phyloP scores from a whole-genome alignment of 768 basidiomycete genomes.

The Tulasnella sp. region DNA sequence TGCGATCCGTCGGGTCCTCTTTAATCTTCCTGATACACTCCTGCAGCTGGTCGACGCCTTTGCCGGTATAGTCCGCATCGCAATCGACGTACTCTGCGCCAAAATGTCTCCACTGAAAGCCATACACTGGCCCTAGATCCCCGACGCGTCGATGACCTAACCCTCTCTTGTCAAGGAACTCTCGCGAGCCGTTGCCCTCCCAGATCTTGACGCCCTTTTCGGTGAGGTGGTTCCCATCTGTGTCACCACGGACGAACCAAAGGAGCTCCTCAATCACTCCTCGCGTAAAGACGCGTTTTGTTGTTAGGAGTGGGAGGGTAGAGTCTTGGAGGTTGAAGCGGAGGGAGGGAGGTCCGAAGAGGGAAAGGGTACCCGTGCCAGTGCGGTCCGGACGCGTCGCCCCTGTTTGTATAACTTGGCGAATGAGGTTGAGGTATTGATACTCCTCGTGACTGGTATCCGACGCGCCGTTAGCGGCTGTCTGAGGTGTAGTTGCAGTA shows the following conservation, averaged over 20 bases:
- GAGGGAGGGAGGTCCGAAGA: constrained; percentile 84
- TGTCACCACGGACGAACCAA: constrained; percentile 84
- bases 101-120: constrained; percentile 95
- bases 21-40: constrained; percentile 89
- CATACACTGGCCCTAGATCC: constrained; percentile 94
- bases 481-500: too few species aligned
- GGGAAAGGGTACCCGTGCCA: constrained; percentile 83
- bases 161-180: constrained; percentile 76
- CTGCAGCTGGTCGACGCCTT: constrained; percentile 85
- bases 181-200: constrained; percentile 90
- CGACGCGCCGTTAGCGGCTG: too few species aligned
- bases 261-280: constrained; percentile 90
- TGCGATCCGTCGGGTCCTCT: constrained; percentile 82
- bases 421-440: constrained; percentile 81
- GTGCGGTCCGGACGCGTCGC: constrained; percentile 82
- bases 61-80: constrained; percentile 62
- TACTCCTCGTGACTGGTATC: constrained; percentile 46
- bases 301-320: constrained; percentile 82
- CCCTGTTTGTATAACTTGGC: constrained; percentile 62
- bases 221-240: constrained; percentile 66
- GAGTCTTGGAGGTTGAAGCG: constrained; percentile 75
- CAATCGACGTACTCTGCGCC: constrained; percentile 70
- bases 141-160: constrained; percentile 77
- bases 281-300: constrained; percentile 85
- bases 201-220: constrained; percentile 88